Evolutionary conservation across 805 yeast species (phyloP).

Genomic region (Teunomyces funiuensis): DNA sequence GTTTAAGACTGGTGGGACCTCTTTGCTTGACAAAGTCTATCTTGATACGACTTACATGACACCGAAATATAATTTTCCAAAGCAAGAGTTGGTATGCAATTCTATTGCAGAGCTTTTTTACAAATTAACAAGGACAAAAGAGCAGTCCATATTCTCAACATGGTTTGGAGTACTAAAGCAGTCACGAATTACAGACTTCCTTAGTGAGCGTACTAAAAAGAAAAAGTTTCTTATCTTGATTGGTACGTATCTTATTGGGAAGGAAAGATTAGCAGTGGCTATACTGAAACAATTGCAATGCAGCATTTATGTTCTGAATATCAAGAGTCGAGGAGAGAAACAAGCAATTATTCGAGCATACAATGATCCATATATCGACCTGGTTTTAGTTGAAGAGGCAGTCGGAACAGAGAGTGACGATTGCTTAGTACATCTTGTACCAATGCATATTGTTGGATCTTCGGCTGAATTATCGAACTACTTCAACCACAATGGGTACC

Average conservation of each 20-base stretch:
- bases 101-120: slow-evolving; percentile 55
- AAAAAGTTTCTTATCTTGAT: slow-evolving; percentile 58
- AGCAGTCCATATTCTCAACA: slow-evolving; percentile 21
- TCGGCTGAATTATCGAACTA: slow-evolving; percentile 48
- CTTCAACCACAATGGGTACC: slow-evolving; percentile 46
- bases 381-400: slow-evolving; percentile 27
- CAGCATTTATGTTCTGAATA: slow-evolving; percentile 53
- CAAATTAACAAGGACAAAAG: slow-evolving; percentile 26
- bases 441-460: slow-evolving; percentile 57
- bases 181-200: slow-evolving; percentile 41
- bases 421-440: slow-evolving; percentile 60
- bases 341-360: slow-evolving; percentile 43
- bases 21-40: slow-evolving; percentile 59
- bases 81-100: slow-evolving; percentile 66
- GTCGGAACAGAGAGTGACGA: slow-evolving; percentile 47
- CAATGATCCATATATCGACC: slow-evolving; percentile 42
- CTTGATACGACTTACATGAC: slow-evolving; percentile 89
- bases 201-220: slow-evolving; percentile 19
- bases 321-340: slow-evolving; percentile 46
- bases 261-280: slow-evolving; percentile 77
- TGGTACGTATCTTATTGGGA: slow-evolving; percentile 92
- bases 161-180: slow-evolving; percentile 39
- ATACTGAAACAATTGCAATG: slow-evolving; percentile 53
- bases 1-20: slow-evolving; percentile 14
- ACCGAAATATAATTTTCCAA: slow-evolving; percentile 74